Evolutionary conservation across 208 protist genomes (phyloP), one percentile per base, ranked within the genome.

Genomic region (Porcisia deanei): DNA sequence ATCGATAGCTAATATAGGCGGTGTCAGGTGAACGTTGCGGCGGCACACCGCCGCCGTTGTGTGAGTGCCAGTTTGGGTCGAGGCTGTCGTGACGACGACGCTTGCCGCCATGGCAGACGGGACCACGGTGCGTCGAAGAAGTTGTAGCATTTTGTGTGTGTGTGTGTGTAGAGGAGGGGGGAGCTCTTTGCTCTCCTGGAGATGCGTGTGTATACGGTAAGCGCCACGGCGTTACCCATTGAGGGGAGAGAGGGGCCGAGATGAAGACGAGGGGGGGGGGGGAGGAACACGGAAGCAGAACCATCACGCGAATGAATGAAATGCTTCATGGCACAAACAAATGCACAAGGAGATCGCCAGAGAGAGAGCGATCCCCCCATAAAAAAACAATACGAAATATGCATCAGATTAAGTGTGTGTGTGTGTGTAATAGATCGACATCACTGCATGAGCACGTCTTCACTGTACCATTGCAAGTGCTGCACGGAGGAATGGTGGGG

Each of bases 141-240:
- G 67, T 5, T 53, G 52, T 3, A 72, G 6, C 67, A 72, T 72
- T 34, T 1, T 61, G 18, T 61, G 57, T 61, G 57, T 61, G 49
- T 14, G 66, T 22, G 66, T 1, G n/a, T 8, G 47, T 4, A 8
- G 14, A n/a, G 39, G 18, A 5, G 20, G 3, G 39, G 8, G 61
- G 39, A 47, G 5, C 37, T 25, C 8, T 10, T 66, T 58, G 18
- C 54, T 7, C 20, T 8, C 54, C 54, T 1, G 6, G 18, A 20
- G 22, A 25, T 49, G 39, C 8, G 39, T 34, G 57, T 61, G 57
- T 3, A 12, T 61, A 30, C 47, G 5, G n/a, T 39, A 3, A 30
- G 57, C 30, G 61, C 1, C 14, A 0, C 6, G 14, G 25, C 22
- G 25, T 25, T 22, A 43, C 65, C 2, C 41, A 70, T 55, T 47